Evolutionary conservation across 2,329 filamentous ascomycete species (phyloP).

Genomic region (Fusarium nanum): DNA sequence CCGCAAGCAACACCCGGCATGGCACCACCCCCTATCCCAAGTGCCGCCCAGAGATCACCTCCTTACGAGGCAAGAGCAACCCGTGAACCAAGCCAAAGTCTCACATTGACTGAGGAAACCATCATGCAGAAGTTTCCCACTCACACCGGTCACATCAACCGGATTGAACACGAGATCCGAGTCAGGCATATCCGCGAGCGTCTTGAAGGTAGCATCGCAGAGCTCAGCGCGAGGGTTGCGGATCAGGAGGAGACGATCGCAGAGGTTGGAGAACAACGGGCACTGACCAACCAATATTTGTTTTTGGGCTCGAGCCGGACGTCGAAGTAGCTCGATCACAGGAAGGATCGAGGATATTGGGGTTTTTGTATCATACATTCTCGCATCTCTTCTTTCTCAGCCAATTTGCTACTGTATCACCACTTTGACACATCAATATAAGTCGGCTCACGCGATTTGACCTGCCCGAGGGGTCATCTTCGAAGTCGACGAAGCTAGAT

Average conservation of each 20-base stretch:
- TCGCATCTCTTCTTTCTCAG: neutral
- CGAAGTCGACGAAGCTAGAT: too few species aligned
- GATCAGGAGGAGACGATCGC: neutral
- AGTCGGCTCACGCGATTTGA: too few species aligned
- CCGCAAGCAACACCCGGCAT: accelerated
- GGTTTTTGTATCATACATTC: neutral
- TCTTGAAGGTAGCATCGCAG: neutral
- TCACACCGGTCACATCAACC: neutral
- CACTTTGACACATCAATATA: neutral
- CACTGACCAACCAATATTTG: neutral
- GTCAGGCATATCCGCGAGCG: neutral
- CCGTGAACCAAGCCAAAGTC: neutral
- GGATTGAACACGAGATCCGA: neutral
- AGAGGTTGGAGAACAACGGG: neutral
- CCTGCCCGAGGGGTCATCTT: too few species aligned
- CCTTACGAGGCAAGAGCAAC: accelerated
- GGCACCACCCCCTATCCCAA: accelerated
- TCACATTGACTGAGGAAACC: neutral
- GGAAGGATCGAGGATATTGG: neutral
- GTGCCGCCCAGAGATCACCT: accelerated
- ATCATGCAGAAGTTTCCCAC: neutral
- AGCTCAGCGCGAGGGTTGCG: neutral
- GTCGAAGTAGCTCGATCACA: accelerated
- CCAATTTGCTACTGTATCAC: neutral
- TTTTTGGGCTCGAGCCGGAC: neutral